phyloP scores from a whole-genome alignment of 306 rosid genomes.

The Abrus pulchellus region DNA sequence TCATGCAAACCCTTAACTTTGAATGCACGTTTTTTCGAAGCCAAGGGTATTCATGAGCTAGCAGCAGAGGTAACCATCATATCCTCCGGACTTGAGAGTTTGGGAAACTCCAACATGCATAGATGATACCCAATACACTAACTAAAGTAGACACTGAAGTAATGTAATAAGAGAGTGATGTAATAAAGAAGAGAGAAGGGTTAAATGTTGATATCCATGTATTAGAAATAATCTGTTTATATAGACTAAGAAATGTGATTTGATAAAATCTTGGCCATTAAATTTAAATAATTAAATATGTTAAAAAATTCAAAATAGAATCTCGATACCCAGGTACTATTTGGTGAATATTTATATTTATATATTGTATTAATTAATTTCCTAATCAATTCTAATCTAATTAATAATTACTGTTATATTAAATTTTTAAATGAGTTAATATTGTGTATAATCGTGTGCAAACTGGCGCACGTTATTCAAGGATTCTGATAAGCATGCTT shows the following conservation, averaged over 20 bases:
- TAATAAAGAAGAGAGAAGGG: neutral
- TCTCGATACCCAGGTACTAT: neutral
- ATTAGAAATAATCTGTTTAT: neutral
- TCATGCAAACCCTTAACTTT: constrained; percentile 64
- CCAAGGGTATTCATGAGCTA: constrained; percentile 61
- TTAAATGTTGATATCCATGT: too few relatives aligned
- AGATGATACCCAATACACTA: neutral
- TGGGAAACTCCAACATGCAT: constrained; percentile 51
- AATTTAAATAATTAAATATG: constrained; percentile 16
- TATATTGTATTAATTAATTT: neutral
- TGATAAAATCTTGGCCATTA: neutral
- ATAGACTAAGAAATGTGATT: neutral
- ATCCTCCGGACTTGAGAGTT: constrained; percentile 57
- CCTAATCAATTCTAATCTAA: neutral
- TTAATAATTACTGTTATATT: neutral
- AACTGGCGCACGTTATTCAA: neutral
- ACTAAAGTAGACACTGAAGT: neutral
- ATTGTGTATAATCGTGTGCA: neutral
- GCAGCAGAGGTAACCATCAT: constrained; percentile 58
- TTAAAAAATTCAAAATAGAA: constrained; percentile 1
- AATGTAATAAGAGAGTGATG: neutral
- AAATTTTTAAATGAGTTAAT: neutral
- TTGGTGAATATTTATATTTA: too few relatives aligned
- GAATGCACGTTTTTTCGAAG: neutral
- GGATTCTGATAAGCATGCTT: neutral